These are phyloP conservation scores for Guyanaporus albipodus DNA, from an alignment of 768 basidiomycete genomes.

Conservation along the genomic window DNA sequence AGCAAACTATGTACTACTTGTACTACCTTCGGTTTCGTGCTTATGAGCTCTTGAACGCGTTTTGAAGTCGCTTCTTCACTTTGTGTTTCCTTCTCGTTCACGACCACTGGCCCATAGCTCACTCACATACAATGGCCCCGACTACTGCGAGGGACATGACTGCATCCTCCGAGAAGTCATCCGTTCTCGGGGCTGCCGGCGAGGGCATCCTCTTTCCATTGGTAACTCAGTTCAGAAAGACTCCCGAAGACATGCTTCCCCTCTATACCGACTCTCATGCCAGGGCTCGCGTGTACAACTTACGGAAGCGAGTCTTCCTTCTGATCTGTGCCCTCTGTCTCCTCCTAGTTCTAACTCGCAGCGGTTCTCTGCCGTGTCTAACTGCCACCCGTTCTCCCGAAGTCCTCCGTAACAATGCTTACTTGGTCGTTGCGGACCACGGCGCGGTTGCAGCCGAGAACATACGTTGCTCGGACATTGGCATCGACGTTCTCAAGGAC, in stretches of 20 bases:
- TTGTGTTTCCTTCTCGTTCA: too few species aligned
- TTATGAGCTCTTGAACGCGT: too few species aligned
- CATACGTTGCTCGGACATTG: conserved; percentile 78
- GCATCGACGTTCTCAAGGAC: conserved; percentile 67
- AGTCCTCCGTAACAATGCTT: conserved; percentile 46
- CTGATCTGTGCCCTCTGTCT: conserved; percentile 11
- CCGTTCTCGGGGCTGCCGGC: neutral
- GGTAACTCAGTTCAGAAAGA: neutral
- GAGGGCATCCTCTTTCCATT: neutral
- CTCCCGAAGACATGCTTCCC: conserved; percentile 15
- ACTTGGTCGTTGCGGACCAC: conserved; percentile 56
- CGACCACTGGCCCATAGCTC: too few species aligned
- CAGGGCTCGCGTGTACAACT: neutral
- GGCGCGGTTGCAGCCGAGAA: conserved; percentile 93
- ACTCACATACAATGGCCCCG: too few species aligned
- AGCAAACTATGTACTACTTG: too few species aligned
- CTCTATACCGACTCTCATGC: conserved; percentile 9
- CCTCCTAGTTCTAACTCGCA: conserved; percentile 6
- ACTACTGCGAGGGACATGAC: too few species aligned
- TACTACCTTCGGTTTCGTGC: too few species aligned
- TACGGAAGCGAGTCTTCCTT: conserved; percentile 14
- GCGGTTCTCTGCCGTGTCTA: neutral
- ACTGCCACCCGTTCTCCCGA: neutral
- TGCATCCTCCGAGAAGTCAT: neutral
- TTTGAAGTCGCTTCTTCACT: too few species aligned